Conservation (phyloP, 2,329 filamentous ascomycete species). For the Claviceps digitariae region DNA sequence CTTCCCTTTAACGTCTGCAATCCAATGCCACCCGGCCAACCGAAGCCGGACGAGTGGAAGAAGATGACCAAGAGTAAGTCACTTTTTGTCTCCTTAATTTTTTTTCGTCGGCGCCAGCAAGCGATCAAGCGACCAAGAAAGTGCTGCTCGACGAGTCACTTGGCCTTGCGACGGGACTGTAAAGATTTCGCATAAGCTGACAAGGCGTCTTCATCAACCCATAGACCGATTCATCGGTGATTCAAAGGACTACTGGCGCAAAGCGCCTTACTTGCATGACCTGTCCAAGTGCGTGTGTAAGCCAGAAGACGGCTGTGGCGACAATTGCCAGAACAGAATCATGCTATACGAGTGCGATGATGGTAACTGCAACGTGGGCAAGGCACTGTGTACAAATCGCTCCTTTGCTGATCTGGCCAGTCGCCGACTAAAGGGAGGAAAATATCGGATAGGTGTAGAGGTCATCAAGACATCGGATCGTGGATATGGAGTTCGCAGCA, state of each 20-base stretch:
- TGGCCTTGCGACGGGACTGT: not conserved
- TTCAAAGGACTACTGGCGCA: conserved; percentile 68
- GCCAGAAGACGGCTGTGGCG: conserved; percentile 67
- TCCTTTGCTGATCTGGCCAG: conserved; percentile 69
- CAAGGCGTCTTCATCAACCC: not conserved
- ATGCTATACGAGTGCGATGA: conserved; percentile 97
- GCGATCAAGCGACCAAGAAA: not conserved
- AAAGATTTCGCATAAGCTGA: not conserved
- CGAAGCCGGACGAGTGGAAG: conserved; percentile 85
- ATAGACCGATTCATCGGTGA: conserved; percentile 83
- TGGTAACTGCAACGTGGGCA: conserved; percentile 70
- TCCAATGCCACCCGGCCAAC: conserved; percentile 70
- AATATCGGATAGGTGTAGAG: conserved; percentile 87
- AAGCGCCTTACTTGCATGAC: conserved; percentile 58
- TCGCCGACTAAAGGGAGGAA: conserved; percentile 63
- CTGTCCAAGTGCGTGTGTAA: conserved; percentile 67
- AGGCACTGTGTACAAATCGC: conserved; percentile 68
- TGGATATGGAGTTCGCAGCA: conserved; percentile 83
- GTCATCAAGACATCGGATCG: conserved; percentile 82
- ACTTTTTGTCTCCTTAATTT: not conserved
- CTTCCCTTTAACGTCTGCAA: conserved; percentile 84
- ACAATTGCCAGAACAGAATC: conserved; percentile 84
- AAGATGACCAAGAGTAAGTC: conserved; percentile 73
- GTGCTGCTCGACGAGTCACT: not conserved
- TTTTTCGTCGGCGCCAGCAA: not conserved